phyloP scores from a whole-genome alignment of 768 basidiomycete genomes.

The Mycena kentingensis region DNA sequence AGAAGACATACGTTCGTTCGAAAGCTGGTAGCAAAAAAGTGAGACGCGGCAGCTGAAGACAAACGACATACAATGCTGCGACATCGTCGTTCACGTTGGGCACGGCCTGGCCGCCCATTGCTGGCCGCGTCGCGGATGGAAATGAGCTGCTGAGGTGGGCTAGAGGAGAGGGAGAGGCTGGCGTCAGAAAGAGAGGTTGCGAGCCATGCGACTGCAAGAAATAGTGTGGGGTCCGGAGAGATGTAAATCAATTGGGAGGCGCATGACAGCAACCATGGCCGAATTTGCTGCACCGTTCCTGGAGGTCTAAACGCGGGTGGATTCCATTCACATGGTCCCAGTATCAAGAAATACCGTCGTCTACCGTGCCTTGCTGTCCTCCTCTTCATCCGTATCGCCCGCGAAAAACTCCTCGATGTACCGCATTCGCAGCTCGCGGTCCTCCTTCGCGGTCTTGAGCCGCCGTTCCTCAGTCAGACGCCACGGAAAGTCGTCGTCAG shows the following conservation, averaged over 20 bases:
- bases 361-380: slow-evolving; percentile 11
- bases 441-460: slow-evolving; percentile 36
- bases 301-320: no score
- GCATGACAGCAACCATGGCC: no score
- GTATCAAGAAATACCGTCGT: no score
- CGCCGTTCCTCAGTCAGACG: slow-evolving; percentile 40
- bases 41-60: background rate
- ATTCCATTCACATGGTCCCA: no score
- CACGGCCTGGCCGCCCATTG: background rate
- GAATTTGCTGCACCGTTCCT: no score
- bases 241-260: no score
- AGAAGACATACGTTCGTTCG: slow-evolving; percentile 19
- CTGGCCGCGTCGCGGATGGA: background rate
- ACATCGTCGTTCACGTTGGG: slow-evolving; percentile 15
- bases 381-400: slow-evolving; percentile 50
- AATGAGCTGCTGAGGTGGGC: background rate
- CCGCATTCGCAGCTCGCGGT: slow-evolving; percentile 43
- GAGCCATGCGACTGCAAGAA: no score
- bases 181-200: no score
- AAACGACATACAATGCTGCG: slow-evolving; percentile 9
- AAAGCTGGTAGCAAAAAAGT: background rate
- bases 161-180: background rate
- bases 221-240: no score
- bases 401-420: slow-evolving; percentile 55
- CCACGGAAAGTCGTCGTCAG: slow-evolving; percentile 58